A percentile compares a stretch with the other conserved stretches of the same genome.
Conservation (phyloP, 192 early-diverging fungal genomes). For the Glomus cerebriforme region DNA sequence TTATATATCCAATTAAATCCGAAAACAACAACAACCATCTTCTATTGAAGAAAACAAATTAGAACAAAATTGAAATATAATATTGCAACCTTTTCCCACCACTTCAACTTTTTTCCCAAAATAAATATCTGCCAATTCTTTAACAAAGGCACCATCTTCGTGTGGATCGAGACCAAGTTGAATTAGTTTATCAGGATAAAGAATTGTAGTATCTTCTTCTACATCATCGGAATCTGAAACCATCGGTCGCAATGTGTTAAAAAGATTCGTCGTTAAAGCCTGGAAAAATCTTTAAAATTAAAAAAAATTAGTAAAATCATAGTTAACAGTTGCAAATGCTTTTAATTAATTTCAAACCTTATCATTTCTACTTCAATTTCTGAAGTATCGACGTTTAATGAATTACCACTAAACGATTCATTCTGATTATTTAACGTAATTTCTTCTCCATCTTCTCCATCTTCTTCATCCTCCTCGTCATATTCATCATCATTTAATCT, state of each 20-base stretch:
- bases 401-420: neutral
- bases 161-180: slow-evolving; percentile 47
- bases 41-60: neutral
- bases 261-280: slow-evolving; percentile 39
- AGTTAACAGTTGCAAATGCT: slow-evolving; percentile 20
- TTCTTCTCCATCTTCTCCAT: slow-evolving; percentile 29
- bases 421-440: neutral
- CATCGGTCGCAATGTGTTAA: slow-evolving; percentile 12
- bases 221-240: slow-evolving; percentile 17
- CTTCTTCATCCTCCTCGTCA: slow-evolving; percentile 14
- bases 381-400: slow-evolving; percentile 7
- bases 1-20: neutral
- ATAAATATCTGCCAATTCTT: slow-evolving; percentile 47
- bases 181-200: slow-evolving; percentile 43
- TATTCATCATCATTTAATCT: slow-evolving; percentile 31
- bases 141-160: slow-evolving; percentile 44
- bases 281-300: slow-evolving; percentile 35
- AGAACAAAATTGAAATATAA: neutral
- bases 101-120: slow-evolving; percentile 44
- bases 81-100: slow-evolving; percentile 13
- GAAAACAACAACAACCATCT: neutral
- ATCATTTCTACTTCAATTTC: slow-evolving; percentile 36
- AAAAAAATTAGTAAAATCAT: slow-evolving; percentile 44
- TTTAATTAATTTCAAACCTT: slow-evolving; percentile 38
- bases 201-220: slow-evolving; percentile 16